Conservation (phyloP, 768 basidiomycete species). For the Tulasnella sp. region DNA sequence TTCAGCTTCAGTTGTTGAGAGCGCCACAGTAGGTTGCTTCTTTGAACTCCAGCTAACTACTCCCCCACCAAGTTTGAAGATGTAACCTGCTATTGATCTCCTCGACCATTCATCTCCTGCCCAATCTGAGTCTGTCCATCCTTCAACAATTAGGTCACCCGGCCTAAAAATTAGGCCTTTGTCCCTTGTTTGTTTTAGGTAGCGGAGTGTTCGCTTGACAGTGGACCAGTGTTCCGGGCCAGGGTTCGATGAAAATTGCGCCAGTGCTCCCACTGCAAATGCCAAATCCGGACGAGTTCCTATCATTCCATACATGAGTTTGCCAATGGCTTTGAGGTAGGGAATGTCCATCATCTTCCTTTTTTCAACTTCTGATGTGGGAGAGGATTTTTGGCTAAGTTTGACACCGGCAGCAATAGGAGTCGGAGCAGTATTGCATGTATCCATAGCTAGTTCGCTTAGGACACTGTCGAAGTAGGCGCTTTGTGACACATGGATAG, state of each 20-base stretch:
- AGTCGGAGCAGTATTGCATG: constrained; percentile 15
- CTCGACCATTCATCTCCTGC: constrained; percentile 19
- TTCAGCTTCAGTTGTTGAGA: constrained; percentile 26
- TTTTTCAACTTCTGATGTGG: constrained; percentile 11
- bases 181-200: constrained; percentile 11
- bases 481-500: constrained; percentile 17
- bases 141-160: background rate
- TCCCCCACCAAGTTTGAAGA: constrained; percentile 28
- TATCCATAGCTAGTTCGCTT: constrained; percentile 6
- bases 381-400: too few species aligned
- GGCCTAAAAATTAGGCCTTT: constrained; percentile 3
- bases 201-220: constrained; percentile 23
- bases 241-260: constrained; percentile 16
- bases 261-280: constrained; percentile 11
- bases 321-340: background rate
- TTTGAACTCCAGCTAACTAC: constrained; percentile 30
- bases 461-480: constrained; percentile 19
- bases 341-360: constrained; percentile 19
- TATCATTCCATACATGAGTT: constrained; percentile 15
- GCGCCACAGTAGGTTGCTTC: constrained; percentile 30
- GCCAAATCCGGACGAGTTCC: constrained; percentile 26
- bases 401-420: constrained; percentile 17
- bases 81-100: constrained; percentile 28
- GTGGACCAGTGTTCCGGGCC: constrained; percentile 23
- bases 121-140: constrained; percentile 23